Evolutionary conservation across 441 rosid genomes (phyloP).

Genomic region (Populus hybrid): DNA sequence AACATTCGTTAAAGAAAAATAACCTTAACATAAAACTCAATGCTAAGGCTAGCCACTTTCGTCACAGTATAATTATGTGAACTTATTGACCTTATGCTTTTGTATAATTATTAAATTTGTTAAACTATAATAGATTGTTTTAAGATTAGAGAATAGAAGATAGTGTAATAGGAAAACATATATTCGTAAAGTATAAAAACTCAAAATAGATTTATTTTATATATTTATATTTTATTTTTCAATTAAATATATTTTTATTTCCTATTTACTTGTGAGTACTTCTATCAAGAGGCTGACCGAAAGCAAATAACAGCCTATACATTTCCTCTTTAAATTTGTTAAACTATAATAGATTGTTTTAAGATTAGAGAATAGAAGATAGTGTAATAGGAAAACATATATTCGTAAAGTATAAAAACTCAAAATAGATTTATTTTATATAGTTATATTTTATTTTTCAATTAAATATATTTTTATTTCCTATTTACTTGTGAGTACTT

Average conservation of each 20-base stretch:
- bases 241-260: too few species aligned
- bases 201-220: background rate
- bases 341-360: too few species aligned
- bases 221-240: background rate
- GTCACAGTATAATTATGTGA: too few species aligned
- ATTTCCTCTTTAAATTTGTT: too few species aligned
- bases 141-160: background rate
- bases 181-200: background rate
- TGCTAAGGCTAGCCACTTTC: too few species aligned
- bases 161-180: background rate
- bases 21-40: too few species aligned
- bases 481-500: background rate
- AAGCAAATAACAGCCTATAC: background rate
- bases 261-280: background rate
- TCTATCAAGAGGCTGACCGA: background rate
- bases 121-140: too few species aligned
- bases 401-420: background rate
- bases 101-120: too few species aligned
- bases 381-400: background rate
- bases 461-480: too few species aligned
- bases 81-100: too few species aligned
- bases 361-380: background rate
- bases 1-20: too few species aligned
- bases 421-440: background rate
- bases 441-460: background rate